Base-by-base conservation (phyloP, 495 filamentous ascomycete genomes). In the Jackrogersella minutella region DNA sequence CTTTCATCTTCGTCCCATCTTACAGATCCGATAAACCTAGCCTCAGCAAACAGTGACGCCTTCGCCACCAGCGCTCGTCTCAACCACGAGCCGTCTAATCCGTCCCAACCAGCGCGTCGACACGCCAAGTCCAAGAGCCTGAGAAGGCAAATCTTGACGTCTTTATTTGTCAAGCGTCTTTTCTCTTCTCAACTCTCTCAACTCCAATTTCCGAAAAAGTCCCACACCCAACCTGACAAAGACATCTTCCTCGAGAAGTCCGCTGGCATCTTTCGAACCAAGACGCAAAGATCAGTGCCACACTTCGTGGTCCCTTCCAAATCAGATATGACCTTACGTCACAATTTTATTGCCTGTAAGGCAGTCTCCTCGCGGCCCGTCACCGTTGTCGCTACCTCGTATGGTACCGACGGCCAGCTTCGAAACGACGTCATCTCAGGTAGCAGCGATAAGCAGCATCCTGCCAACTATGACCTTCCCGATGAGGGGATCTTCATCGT, bases 401-500 rank as follows among this genome's bases (percentile, higher is more conserved):
- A 64, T 17, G 55, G 19, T 3, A 36, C 1, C 19, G 37, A 58
- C 17, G 37, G 44, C 13, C 47, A 73, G 10, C 41, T 66, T 0
- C 60, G 19, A 49, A 47, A 14, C 16, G 37, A 43, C n/a, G 10
- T 58, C n/a, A 49, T 71, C 24, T 52, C 64, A 6, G 54, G 46
- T 3, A 56, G 11, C 2, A 52, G n/a, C 9, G 6, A 11, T 17
- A 56, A 60, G 14, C 19, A 26, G 6, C 2, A 2, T 13, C 13
- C 3, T 16, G n/a, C 13, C 8, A 22, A 13, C 13, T 10, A 52
- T n/a, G 47, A 55, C 9, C 17, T 70, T 22, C 64, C 60, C 11
- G 68, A 73, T 8, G 68, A 70, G 31, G 70, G 71, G 7, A 17
- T 71, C 19, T 73, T 62, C 41, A 37, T 73, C 34, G 8, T 68